Evolutionary conservation across 345 rosid species (phyloP), one percentile per base, ranked within the genome.

Genomic region (Balakata baccata): DNA sequence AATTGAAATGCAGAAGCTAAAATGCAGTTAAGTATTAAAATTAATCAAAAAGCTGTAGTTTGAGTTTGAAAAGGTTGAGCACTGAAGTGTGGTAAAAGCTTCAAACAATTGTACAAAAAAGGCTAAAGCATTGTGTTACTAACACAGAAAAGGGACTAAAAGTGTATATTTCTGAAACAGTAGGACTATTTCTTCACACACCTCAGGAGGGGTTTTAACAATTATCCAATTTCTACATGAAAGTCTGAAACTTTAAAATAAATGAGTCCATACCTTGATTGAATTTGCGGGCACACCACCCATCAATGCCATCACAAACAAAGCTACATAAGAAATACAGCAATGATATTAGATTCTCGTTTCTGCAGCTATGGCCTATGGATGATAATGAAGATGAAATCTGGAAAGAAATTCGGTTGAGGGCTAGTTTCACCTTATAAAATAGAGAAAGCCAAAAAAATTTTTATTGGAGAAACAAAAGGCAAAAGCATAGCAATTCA

Each of bases 201-300:
- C 6, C 20, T 7, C 65, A 61, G 45, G 13, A 43, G 34, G 7
- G 64, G 39, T 11, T 34, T 61, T 17, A 38, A 20, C 14, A 14
- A 37, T 38, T 18, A 18, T 18, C 67, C 45, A 29, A 11, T 8
- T 29, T 62, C 22, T 38, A 8, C 8, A 62, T 62, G 2, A 37
- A 25, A 62, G 5, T 18, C 11, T 18, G 47, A 5, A 43, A 3
- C 10, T 43, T 43, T 43, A 78, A 56, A 46, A 43, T 6, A 6
- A 43, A 43, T 43, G 46, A 52, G 29, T 7, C 11, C 74, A 70
- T 73, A 91, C 97, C 95, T 89, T 94, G 98, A 78, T 94, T 89
- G 80, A 92, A 92, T 83, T 87, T 94, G 64, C 97, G 97, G 67
- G 98, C 97, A 73, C 92, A 89, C 96, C 98, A 92, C 53, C 97